Evolutionary conservation across 2,329 filamentous ascomycete genomes (phyloP), one percentile per base, ranked within the genome.

Genomic region (Colletotrichum gloeosporioides): DNA sequence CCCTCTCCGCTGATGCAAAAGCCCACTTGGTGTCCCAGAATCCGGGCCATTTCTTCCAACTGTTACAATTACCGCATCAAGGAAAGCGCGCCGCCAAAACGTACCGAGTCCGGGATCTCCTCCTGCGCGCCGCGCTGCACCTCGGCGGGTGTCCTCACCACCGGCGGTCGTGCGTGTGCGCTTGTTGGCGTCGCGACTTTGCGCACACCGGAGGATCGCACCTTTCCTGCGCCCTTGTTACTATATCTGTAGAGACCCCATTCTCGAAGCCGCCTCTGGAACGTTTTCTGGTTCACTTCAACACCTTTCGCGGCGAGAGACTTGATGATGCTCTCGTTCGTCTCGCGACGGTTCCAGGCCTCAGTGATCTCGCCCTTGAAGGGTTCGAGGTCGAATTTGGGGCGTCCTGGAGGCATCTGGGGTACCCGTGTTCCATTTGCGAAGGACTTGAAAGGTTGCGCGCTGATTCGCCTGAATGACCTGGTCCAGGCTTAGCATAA

Each of bases 61-160:
- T 75, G n/a, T 67, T 75, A 62, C 69, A 75, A 53, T 72, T 75
- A 66, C 73, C 73, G 36, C 61, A 75, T 75, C n/a, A 55, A 69
- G 73, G 66, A 75, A 27, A 53, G 72, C 53, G 25, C 53, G 25
- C 44, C 12, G 44, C n/a, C 44, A 53, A 53, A 15, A 75, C 73
- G 32, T 72, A 75, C 73, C 61, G 62, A 75, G 68, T 66, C 73
- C 10, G 73, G 72, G 25, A 71, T 71, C 67, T 75, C 72, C 27
- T 36, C 55, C 68, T 62, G 59, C 25, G 59, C 59, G 27, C 44
- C 44, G 44, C 44, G 59, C 29, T 62, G 59, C 29, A 32, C 27
- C 18, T 18, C 55, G 55, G 55, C 55, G 55, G 55, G 16, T 18
- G 55, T 25, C 22, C 27, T 59, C 25, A 29, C 22, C 15, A 29